Evolutionary conservation across 2,329 filamentous ascomycete genomes (phyloP).

Genomic region (Tympanopsis confertula): DNA sequence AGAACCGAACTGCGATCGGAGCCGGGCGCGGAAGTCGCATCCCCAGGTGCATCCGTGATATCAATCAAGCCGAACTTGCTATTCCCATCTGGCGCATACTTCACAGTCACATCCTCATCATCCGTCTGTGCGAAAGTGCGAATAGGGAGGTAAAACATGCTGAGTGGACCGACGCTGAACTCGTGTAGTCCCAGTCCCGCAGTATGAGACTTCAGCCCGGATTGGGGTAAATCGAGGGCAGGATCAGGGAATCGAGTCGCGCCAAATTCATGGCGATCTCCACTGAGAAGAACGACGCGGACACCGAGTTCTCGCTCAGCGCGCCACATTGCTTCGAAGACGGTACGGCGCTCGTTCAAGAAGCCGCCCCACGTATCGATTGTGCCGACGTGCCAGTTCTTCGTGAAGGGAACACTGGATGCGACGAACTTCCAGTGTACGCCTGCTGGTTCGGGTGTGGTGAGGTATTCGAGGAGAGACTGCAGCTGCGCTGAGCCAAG

Average conservation of each 20-base stretch:
- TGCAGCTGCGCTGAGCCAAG: conserved; percentile 46
- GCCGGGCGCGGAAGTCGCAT: not conserved
- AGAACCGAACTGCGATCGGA: not conserved
- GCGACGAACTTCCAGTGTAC: conserved; percentile 54
- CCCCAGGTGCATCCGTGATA: not conserved
- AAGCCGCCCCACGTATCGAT: conserved; percentile 60
- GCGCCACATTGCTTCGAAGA: conserved; percentile 56
- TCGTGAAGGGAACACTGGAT: conserved; percentile 56
- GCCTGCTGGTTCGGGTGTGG: conserved; percentile 2
- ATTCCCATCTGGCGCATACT: not conserved
- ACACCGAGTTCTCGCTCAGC: conserved; percentile 39
- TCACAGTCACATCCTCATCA: not conserved
- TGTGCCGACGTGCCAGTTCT: conserved; percentile 52
- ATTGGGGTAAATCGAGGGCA: not conserved
- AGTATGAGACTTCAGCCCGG: not conserved
- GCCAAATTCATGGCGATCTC: conserved; percentile 18
- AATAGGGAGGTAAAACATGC: not conserved
- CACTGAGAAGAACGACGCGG: conserved; percentile 52
- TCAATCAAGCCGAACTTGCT: not conserved
- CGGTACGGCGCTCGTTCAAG: conserved; percentile 43
- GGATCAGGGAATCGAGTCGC: not conserved
- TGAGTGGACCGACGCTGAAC: conserved; percentile 1
- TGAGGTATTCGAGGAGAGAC: conserved; percentile 46
- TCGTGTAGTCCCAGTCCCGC: not conserved
- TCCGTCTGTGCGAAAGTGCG: not conserved